Conservation (phyloP, 2,329 filamentous ascomycete species). For the Microsporum audouinii region DNA sequence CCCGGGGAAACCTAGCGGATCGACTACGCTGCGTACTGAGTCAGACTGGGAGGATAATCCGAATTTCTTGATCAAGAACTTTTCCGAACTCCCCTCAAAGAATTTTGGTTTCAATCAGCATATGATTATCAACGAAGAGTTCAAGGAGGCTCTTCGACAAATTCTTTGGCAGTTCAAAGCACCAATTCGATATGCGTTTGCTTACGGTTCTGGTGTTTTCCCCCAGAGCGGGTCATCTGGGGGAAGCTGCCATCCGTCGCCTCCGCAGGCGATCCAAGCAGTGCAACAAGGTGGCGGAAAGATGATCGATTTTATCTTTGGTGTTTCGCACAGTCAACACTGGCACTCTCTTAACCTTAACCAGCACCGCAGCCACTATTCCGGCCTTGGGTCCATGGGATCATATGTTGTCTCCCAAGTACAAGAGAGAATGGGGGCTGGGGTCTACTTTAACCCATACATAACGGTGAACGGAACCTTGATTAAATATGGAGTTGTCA, state of each 20-base stretch:
- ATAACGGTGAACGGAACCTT: constrained; percentile 88
- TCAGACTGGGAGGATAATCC: constrained; percentile 65
- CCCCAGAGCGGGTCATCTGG: constrained; percentile 49
- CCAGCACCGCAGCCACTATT: constrained; percentile 77
- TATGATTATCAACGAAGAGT: constrained; percentile 89
- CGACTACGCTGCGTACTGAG: constrained; percentile 16
- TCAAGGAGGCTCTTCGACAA: constrained; percentile 78
- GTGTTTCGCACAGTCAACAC: constrained; percentile 85
- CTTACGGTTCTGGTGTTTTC: constrained; percentile 95
- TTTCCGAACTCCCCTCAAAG: constrained; percentile 62
- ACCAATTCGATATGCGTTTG: constrained; percentile 91
- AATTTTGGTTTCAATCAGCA: constrained; percentile 93
- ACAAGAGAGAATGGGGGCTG: constrained; percentile 80
- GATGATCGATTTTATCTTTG: constrained; percentile 98
- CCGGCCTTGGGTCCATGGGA: constrained; percentile 66
- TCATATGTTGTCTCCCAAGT: constrained; percentile 75
- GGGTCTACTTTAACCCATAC: constrained; percentile 96
- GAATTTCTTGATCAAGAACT: constrained; percentile 58
- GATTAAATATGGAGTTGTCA: constrained; percentile 97
- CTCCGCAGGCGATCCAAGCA: constrained; percentile 67
- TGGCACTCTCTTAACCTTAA: constrained; percentile 86
- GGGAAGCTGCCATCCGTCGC: constrained; percentile 60
- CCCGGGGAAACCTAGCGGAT: constrained; percentile 19
- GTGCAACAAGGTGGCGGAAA: constrained; percentile 81
- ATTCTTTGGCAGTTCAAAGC: constrained; percentile 86